These are phyloP conservation scores for Lactarius hengduanensis DNA, from an alignment of 768 basidiomycete genomes.

Conservation along the genomic window DNA sequence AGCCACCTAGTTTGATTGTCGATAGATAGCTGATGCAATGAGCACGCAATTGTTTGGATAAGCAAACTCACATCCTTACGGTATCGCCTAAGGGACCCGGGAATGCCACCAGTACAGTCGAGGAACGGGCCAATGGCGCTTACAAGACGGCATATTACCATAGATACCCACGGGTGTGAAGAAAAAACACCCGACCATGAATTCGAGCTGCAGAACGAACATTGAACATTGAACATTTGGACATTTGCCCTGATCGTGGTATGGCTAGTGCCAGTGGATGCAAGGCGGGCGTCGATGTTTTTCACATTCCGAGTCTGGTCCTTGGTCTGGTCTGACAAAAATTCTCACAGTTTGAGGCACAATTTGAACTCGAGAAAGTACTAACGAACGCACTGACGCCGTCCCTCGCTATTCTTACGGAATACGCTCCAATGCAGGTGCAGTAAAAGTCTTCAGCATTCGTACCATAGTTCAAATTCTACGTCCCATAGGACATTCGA, in stretches of 20 bases:
- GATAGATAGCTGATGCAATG: neutral
- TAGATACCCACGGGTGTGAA: conserved; percentile 1
- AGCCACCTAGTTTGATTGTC: neutral
- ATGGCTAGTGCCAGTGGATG: neutral
- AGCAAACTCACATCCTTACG: neutral
- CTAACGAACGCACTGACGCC: neutral
- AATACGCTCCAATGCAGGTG: neutral
- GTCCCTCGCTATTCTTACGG: neutral
- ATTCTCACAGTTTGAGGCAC: neutral
- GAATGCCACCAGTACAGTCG: neutral
- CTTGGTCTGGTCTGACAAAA: neutral
- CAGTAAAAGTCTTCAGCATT: neutral
- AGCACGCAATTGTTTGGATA: neutral
- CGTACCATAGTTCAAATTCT: neutral
- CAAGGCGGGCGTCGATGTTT: neutral
- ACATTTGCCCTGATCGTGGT: neutral
- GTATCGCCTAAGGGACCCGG: neutral
- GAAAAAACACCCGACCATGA: neutral
- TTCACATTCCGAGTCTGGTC: neutral
- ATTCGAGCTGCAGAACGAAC: neutral
- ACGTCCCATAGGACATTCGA: neutral
- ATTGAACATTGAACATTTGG: neutral
- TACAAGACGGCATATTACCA: neutral
- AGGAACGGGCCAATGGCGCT: neutral
- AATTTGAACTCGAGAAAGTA: neutral